These are phyloP conservation scores for Quercus parvula DNA, from an alignment of 306 rosid species.

Conservation along the genomic window DNA sequence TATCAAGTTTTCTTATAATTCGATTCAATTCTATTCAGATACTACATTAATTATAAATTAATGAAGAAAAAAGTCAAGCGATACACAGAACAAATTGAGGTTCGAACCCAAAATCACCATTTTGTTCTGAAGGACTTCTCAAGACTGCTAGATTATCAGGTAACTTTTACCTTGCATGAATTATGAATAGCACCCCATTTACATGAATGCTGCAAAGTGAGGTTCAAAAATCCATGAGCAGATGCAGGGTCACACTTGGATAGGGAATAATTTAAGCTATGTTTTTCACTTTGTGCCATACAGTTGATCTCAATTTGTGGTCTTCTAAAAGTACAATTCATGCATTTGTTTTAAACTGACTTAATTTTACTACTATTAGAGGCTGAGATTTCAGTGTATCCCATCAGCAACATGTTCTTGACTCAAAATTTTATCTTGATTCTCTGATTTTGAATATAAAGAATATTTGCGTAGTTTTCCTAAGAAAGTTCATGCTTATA, in stretches of 20 bases:
- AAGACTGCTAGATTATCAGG: slow-evolving; percentile 67
- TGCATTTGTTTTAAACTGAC: not conserved
- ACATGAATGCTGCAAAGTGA: not conserved
- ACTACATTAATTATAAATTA: slow-evolving; percentile 70
- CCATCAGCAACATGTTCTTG: not conserved
- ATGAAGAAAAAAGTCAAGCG: slow-evolving; percentile 82
- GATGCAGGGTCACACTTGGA: not conserved
- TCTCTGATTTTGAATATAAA: not conserved
- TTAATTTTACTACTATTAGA: not conserved
- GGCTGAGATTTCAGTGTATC: not conserved
- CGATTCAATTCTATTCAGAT: slow-evolving; percentile 35
- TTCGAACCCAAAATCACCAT: slow-evolving; percentile 54
- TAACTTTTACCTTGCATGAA: slow-evolving; percentile 2
- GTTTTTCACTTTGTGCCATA: not conserved
- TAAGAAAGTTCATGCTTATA: not conserved
- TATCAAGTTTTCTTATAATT: not conserved
- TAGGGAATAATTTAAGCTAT: not conserved
- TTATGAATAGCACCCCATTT: not conserved
- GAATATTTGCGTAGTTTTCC: not conserved
- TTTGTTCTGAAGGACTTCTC: slow-evolving; percentile 75
- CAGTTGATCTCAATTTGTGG: not conserved
- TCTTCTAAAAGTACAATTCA: not conserved
- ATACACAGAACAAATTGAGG: slow-evolving; percentile 56
- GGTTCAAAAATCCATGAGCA: not conserved
- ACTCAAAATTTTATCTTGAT: not conserved